Percentiles rank a stretch among this genome's conserved stretches.
Conservation (phyloP, 805 yeast genomes). For the Saccharomycopsis sp. region DNA sequence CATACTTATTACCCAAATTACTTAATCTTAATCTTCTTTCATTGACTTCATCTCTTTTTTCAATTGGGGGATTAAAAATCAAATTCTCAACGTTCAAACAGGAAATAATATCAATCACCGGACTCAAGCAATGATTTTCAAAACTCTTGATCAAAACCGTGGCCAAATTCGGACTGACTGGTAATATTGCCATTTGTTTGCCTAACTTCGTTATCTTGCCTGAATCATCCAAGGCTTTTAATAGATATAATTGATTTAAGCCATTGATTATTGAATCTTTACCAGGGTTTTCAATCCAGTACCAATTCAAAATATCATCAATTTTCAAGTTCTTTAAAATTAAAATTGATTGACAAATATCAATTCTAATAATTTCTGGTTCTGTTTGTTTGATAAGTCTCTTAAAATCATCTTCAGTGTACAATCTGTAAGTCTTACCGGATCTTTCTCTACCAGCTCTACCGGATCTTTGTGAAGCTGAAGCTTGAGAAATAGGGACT, state of each 20-base stretch:
- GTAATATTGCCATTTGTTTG: conserved; percentile 76
- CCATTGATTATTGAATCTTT: conserved; percentile 67
- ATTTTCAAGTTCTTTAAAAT: conserved; percentile 78
- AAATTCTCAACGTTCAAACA: conserved; percentile 90
- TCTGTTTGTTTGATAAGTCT: conserved; percentile 72
- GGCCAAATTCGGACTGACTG: conserved; percentile 86
- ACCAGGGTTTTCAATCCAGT: conserved; percentile 91
- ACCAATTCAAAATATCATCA: conserved; percentile 74
- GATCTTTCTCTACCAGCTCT: conserved; percentile 98
- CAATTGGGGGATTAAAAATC: conserved; percentile 68
- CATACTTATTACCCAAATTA: conserved; percentile 59
- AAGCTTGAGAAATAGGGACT: conserved; percentile 86
- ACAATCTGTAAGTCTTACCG: conserved; percentile 83
- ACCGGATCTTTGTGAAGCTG: conserved; percentile 93
- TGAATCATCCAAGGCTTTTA: conserved; percentile 66
- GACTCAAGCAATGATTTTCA: conserved; percentile 40
- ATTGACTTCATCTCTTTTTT: conserved; percentile 74
- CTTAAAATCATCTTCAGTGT: conserved; percentile 59
- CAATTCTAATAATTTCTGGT: conserved; percentile 84
- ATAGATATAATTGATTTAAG: conserved; percentile 61
- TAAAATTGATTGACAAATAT: conserved; percentile 73
- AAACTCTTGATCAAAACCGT: conserved; percentile 71
- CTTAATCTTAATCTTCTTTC: conserved; percentile 61
- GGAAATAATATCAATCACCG: conserved; percentile 81
- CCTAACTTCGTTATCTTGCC: conserved; percentile 79